Conservation (phyloP, 2,329 filamentous ascomycete genomes). For the Alternaria hordeiaustralica region DNA sequence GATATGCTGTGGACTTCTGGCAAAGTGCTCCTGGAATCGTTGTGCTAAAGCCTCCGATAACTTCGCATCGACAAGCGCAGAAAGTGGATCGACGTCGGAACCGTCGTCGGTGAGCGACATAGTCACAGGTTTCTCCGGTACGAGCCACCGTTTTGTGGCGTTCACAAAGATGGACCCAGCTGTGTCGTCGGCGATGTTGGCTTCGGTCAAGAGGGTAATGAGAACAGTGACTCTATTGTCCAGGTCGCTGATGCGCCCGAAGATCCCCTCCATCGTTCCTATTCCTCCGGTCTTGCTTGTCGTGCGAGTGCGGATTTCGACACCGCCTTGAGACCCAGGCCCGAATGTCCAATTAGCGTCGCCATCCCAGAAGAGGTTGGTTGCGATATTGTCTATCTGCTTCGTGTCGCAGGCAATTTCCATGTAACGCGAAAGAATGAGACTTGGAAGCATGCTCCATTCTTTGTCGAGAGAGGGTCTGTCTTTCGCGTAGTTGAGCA, state of each 20-base stretch:
- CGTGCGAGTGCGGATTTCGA: conserved; percentile 66
- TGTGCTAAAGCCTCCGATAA: conserved; percentile 71
- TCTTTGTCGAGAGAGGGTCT: conserved; percentile 32
- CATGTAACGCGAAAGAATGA: conserved; percentile 56
- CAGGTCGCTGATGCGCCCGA: conserved; percentile 58
- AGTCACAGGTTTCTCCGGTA: conserved; percentile 13
- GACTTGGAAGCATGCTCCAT: conserved; percentile 32
- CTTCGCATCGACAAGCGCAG: conserved; percentile 64
- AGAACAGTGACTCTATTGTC: conserved; percentile 34
- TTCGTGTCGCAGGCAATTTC: conserved; percentile 62
- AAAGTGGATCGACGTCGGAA: conserved; percentile 50
- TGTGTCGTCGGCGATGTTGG: conserved; percentile 62
- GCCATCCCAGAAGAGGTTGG: conserved; percentile 64
- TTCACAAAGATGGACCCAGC: conserved; percentile 65
- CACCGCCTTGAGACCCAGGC: conserved; percentile 52
- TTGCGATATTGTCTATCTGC: conserved; percentile 58
- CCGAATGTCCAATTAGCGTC: conserved; percentile 62
- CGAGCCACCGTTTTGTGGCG: conserved; percentile 66
- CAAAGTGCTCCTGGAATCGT: conserved; percentile 67
- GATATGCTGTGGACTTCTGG: conserved; percentile 68
- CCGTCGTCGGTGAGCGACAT: conserved; percentile 38
- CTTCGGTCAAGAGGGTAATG: conserved; percentile 51
- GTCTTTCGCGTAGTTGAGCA: conserved; percentile 60
- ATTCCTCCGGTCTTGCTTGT: conserved; percentile 76
- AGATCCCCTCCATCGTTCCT: conserved; percentile 69